Evolutionary conservation across 1,284 basidiomycete genomes (phyloP).

Genomic region (Neonothopanus nambi): DNA sequence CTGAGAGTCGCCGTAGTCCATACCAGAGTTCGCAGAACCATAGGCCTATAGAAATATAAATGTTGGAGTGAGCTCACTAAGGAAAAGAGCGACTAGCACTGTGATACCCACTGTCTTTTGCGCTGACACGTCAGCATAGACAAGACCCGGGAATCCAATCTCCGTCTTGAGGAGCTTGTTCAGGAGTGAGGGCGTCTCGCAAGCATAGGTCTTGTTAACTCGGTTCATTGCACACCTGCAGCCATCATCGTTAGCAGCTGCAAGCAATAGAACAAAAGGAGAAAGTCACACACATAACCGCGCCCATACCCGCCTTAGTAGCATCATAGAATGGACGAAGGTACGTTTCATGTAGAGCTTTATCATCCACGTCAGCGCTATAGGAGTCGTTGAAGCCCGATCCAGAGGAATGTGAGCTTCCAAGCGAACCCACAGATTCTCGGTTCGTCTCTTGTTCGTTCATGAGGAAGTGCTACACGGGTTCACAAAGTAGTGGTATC

Average conservation of each 20-base stretch:
- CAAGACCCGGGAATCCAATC: background rate
- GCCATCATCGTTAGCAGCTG: no score
- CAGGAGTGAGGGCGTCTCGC: background rate
- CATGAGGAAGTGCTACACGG: background rate
- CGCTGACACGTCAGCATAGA: background rate
- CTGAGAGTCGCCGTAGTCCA: background rate
- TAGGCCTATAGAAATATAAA: no score
- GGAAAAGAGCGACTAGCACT: background rate
- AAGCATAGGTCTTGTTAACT: background rate
- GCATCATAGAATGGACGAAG: slow-evolving; percentile 44
- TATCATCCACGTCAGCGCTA: slow-evolving; percentile 47
- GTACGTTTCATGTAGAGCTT: slow-evolving; percentile 40
- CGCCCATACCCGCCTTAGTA: slow-evolving; percentile 42
- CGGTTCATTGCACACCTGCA: background rate
- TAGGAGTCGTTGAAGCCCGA: slow-evolving; percentile 14
- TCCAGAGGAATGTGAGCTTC: background rate
- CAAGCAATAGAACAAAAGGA: background rate
- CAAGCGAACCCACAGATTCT: background rate
- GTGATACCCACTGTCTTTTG: background rate
- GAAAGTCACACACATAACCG: background rate
- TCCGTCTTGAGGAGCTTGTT: background rate
- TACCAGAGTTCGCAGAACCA: background rate
- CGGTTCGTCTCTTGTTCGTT: slow-evolving; percentile 14
- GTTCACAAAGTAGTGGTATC: background rate
- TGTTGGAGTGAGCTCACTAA: no score